These are phyloP conservation scores for Leccinum subfulvum DNA, from an alignment of 1,284 basidiomycete genomes.

Conservation along the genomic window DNA sequence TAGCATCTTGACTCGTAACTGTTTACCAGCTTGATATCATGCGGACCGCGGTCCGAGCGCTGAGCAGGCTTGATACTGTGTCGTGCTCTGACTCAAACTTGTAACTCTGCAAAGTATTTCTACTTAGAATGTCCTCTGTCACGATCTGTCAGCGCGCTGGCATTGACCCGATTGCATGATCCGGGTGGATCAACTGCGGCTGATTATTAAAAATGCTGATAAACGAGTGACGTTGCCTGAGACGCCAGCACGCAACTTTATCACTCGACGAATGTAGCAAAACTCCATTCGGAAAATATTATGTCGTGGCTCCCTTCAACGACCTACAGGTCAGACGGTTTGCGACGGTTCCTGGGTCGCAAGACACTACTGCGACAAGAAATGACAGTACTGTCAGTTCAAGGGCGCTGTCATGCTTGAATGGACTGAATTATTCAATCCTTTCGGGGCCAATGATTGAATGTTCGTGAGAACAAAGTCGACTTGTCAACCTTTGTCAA, in stretches of 20 bases:
- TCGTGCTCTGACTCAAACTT: neutral
- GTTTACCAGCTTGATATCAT: too few relatives aligned
- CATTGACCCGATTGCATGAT: neutral
- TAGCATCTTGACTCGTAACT: too few relatives aligned
- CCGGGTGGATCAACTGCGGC: neutral
- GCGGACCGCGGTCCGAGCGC: neutral
- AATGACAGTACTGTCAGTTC: neutral
- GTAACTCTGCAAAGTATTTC: too few relatives aligned
- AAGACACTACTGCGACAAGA: neutral
- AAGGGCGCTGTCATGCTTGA: neutral
- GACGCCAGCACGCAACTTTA: neutral
- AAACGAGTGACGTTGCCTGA: neutral
- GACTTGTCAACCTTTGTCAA: neutral
- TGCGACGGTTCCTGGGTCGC: neutral
- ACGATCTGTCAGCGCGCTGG: neutral
- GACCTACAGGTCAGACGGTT: neutral
- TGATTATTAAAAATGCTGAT: neutral
- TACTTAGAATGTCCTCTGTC: neutral
- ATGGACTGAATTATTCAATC: neutral
- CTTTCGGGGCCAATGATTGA: neutral
- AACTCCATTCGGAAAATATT: neutral
- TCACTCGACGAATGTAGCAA: neutral
- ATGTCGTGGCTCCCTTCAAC: neutral
- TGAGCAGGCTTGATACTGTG: neutral
- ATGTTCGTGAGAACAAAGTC: conserved; percentile 5